Base-by-base conservation (phyloP, 2,329 filamentous ascomycete species). In the Fusarium sp. region DNA sequence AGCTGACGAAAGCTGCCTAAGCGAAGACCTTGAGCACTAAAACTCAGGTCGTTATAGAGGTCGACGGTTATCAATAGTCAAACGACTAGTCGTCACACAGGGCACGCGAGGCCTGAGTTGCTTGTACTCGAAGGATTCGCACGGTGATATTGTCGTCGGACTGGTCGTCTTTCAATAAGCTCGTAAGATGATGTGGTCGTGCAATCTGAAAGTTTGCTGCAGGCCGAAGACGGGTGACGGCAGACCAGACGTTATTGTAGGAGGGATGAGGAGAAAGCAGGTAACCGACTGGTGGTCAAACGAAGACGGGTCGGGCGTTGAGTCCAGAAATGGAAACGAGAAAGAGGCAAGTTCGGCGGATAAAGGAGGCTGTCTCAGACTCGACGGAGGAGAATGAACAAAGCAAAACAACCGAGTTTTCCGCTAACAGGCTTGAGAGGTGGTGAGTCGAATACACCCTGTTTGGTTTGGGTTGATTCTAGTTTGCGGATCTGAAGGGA, bases 331-430 rank as follows among this genome's bases (percentile, higher is more conserved):
- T 54, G 67, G 67, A 71, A 71, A 62, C 34, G 58, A 65, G 58
- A 40, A 31, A 31, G 50, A 71, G 72, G 56, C 60, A 71, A 62
- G 62, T 54, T 50, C 63, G 57, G 38, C 53, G 55, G 61, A 46
- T 61, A 67, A 70, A 73, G 63, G 65, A 69, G 71, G 43, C 51
- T 73, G 72, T 75, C 72, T 75, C 67, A 73, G 69, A 69, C 57
- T 72, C 52, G 65, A 50, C 47, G 68, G 57, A 61, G 36, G 53
- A 65, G 52, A 62, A 71, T 45, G 53, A 65, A 71, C 70, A 66
- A 73, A 72, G 62, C 45, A 62, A 49, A 61, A 61, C 62, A 64
- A 60, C 43, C 58, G 44, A 57, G 40, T 61, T 62, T 73, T 64
- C 53, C 57, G 38, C 66, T 57, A 59, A 50, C 36, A 46, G 50